Percentiles rank a stretch among this genome's conserved stretches.
Evolutionary conservation across 1,139 yeast genomes (phyloP).

Genomic region (Blastobotrys serpentis): DNA sequence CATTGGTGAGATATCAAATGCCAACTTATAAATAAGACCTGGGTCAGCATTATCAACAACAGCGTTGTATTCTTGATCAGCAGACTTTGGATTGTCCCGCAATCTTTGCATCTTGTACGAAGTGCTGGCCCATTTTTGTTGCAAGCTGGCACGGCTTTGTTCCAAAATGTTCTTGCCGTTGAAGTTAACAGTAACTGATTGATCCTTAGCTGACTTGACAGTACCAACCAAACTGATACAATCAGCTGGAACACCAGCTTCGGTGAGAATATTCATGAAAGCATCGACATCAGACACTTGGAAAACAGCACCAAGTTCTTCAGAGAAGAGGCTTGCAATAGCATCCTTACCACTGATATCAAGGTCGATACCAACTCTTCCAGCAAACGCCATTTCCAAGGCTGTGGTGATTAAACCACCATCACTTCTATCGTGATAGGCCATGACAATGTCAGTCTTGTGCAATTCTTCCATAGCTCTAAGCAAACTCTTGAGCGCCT

Average conservation of each 20-base stretch:
- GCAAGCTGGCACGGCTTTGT: conserved; percentile 66
- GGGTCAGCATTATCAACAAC: conserved; percentile 84
- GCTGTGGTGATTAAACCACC: conserved; percentile 91
- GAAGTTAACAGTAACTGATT: conserved; percentile 50
- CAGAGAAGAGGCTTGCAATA: conserved; percentile 61
- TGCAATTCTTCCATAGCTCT: conserved; percentile 71
- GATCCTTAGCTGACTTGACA: conserved; percentile 54
- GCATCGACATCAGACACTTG: conserved; percentile 64
- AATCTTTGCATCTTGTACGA: conserved; percentile 86
- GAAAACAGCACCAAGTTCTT: conserved; percentile 96
- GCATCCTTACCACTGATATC: conserved; percentile 32
- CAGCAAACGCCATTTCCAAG: conserved; percentile 96
- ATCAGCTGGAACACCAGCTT: conserved; percentile 57
- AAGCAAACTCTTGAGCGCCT: conserved; percentile 65
- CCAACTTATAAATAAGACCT: conserved; percentile 78
- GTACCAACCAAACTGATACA: conserved; percentile 65
- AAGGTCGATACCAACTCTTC: conserved; percentile 75
- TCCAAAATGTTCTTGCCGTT: conserved; percentile 50
- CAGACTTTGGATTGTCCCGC: conserved; percentile 91
- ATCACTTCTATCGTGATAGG: conserved; percentile 96
- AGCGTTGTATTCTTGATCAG: conserved; percentile 77
- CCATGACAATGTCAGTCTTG: conserved; percentile 57
- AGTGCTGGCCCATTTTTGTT: conserved; percentile 83
- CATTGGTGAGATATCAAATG: conserved; percentile 49
- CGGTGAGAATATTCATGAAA: conserved; percentile 55